Base-by-base conservation (phyloP, 129 eudicot species). In the Helichrysum umbraculigerum region DNA sequence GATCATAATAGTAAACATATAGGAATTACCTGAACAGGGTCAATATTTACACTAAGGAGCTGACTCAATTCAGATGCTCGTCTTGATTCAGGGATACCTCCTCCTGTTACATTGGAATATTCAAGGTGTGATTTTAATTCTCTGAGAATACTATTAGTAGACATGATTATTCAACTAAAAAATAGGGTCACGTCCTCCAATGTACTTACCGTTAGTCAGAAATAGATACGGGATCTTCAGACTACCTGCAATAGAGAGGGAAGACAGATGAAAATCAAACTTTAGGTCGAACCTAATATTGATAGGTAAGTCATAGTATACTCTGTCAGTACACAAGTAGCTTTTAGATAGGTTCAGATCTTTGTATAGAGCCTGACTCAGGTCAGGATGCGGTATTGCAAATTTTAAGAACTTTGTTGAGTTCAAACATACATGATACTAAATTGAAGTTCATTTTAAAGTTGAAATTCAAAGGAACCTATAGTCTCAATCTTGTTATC, bases 31-130 rank as follows among this genome's bases (percentile, higher is more conserved):
- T 86, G 93, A 68, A 86, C 74, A 51, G 93, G 88, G 66, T 74
- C 79, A 57, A 88, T 70, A 1, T 81, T 73, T 50, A 88, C 86
- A 71, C 88, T 86, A n/a, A 88, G 87, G 74, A 88, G 83, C 71
- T 86, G 83, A 67, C 85, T 88, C 75, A 88, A 81, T 78, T 83
- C 90, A 15, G 61, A 70, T 47, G 93, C 93, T 44, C 87, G 78
- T 78, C 84, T 86, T 35, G 93, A 76, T 79, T 88, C 90, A 65
- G 93, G 93, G 44, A 88, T 82, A 70, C 93, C 87, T 42, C 92
- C 92, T 80, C 93, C 93, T 88, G 52, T 77, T 41, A 41, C 72
- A 54, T 52, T 16, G 72, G 33, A 73, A 74, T 8, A 30, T 5
- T 35, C 37, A 35, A 68, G 34, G 29, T 39, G 50, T 42, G 66